Base-by-base conservation (phyloP, 192 early-diverging fungal species). In the Backusella macrospora region DNA sequence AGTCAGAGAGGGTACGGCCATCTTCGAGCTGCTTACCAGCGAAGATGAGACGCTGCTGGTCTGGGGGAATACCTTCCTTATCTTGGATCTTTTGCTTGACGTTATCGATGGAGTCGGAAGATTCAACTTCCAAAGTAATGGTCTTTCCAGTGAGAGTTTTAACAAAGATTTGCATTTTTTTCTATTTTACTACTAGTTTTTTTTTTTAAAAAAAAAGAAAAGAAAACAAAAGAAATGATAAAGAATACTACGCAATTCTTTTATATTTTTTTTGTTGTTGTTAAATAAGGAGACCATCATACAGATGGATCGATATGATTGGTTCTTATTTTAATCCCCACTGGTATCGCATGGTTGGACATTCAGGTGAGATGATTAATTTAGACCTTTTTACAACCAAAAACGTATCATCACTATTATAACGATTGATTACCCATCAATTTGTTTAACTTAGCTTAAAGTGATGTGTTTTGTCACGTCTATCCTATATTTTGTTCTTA, bases 91-190 rank as follows among this genome's bases (percentile, higher is more conserved):
- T n/a, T n/a, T n/a, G n/a, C n/a, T n/a, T n/a, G n/a, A n/a, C n/a
- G n/a, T n/a, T n/a, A n/a, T n/a, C n/a, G n/a, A n/a, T n/a, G n/a
- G n/a, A n/a, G n/a, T 93, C 91, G 7, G 84, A 86, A 23, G 89
- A 91, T 83, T 92, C 91, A 29, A 94, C 91, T 81, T 94, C 96
- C 44, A 98, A 86, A 78, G 96, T 98, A 84, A 98, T 96, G 81
- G 95, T 98, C 89, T 96, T 98, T 75, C 96, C 96, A 44, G 96
- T 98, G 13, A 98, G 86, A 26, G 94, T 93, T 88, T 96, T 92
- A 48, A 92, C 91, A 43, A 63, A 67, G 40, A 52, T 90, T 64
- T 89, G 87, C 86, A 87, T 90, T 52, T 21, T 37, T 16, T 34
- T 62, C n/a, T n/a, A n/a, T n/a, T n/a, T n/a, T n/a, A n/a, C 10